phyloP scores from a whole-genome alignment of 305 asterid genomes.

The Solanum hybrid region DNA sequence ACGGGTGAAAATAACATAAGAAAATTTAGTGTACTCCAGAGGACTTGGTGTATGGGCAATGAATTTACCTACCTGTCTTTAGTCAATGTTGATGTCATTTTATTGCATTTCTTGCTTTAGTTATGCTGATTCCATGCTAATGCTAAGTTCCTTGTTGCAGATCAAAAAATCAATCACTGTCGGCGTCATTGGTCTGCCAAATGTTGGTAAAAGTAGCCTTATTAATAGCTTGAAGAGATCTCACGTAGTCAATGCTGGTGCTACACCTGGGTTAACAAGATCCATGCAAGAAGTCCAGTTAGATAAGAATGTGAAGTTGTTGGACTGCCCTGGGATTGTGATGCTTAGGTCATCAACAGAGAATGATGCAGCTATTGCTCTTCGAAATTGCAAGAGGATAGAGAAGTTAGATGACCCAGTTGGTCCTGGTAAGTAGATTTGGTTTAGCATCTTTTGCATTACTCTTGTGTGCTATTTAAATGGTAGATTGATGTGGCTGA shows the following conservation, averaged over 20 bases:
- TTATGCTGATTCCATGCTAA: neutral
- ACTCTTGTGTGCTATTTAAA: neutral
- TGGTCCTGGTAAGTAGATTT: slow-evolving; percentile 53
- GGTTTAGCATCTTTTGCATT: neutral
- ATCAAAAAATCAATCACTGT: slow-evolving; percentile 77
- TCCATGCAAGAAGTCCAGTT: slow-evolving; percentile 83
- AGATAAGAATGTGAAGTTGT: slow-evolving; percentile 74
- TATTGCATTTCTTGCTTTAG: neutral
- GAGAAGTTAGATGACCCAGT: slow-evolving; percentile 84
- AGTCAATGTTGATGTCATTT: neutral
- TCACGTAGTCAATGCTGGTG: slow-evolving; percentile 71
- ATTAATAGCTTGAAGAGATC: slow-evolving; percentile 79
- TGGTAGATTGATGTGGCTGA: neutral
- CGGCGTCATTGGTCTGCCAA: slow-evolving; percentile 76
- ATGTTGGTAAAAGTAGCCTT: slow-evolving; percentile 88
- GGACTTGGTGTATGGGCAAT: neutral
- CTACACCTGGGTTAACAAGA: slow-evolving; percentile 84
- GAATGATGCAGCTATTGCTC: slow-evolving; percentile 71
- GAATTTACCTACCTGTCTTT: neutral
- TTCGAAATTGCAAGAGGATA: slow-evolving; percentile 89
- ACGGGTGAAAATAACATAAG: neutral
- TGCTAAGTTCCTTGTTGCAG: slow-evolving; percentile 29
- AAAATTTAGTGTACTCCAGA: neutral
- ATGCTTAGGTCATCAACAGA: slow-evolving; percentile 64
- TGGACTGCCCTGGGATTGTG: slow-evolving; percentile 96